A percentile compares a stretch with the other conserved stretches of the same genome.
phyloP scores from a whole-genome alignment of 2,329 filamentous ascomycete species.

The Zymoseptoria crescenta region DNA sequence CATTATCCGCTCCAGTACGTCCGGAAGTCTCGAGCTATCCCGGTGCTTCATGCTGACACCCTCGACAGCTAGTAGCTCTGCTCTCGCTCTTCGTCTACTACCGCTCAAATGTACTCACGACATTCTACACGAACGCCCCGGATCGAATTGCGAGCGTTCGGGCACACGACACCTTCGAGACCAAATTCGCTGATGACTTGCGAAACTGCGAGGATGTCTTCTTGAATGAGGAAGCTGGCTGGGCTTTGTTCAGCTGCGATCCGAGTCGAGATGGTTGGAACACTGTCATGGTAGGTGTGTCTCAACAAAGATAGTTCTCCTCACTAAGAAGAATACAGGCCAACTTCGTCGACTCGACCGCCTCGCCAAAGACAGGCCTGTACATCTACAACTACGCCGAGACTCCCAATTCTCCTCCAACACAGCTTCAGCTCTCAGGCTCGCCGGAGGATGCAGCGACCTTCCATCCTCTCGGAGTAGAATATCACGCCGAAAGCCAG shows the following conservation, averaged over 20 bases:
- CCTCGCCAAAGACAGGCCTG: conserved; percentile 25
- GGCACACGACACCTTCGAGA: conserved; percentile 14
- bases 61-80: conserved; percentile 6
- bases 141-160: conserved; percentile 8
- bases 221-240: conserved; percentile 29
- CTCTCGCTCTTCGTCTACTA: conserved; percentile 18
- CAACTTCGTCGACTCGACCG: conserved; percentile 24
- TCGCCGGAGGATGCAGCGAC: conserved; percentile 24
- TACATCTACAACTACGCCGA: conserved; percentile 35
- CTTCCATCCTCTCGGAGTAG: conserved; percentile 39
- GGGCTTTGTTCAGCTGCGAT: conserved; percentile 39
- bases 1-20: background rate
- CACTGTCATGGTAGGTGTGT: conserved; percentile 36
- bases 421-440: conserved; percentile 24
- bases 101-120: conserved; percentile 8
- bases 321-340: no score
- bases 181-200: conserved; percentile 31
- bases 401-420: conserved; percentile 9
- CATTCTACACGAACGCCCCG: conserved; percentile 18
- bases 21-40: background rate
- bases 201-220: conserved; percentile 40
- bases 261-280: conserved; percentile 38
- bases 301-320: background rate
- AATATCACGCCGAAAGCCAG: conserved; percentile 28
- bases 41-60: background rate